Conservation (phyloP, 2,329 filamentous ascomycete species). For the Penicillium janthinellum region DNA sequence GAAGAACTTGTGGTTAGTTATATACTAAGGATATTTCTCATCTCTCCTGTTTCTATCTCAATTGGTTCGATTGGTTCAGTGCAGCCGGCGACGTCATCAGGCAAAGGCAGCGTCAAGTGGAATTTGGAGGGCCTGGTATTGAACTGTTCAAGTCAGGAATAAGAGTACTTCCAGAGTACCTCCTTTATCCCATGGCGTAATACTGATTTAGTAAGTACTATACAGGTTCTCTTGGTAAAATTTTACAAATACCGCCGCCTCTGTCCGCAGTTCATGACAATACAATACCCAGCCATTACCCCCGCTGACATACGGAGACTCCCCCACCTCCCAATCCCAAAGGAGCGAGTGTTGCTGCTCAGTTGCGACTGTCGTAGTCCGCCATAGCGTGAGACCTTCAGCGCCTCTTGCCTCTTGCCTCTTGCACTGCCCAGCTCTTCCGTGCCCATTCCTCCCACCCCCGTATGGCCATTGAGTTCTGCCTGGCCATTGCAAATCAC, state of each 20-base stretch:
- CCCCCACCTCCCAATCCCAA: slow-evolving; percentile 11
- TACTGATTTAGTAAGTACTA: background rate
- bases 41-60: background rate
- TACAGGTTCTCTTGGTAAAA: background rate
- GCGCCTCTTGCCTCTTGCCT: background rate
- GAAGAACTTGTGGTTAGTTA: no score
- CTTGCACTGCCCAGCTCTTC: slow-evolving; percentile 4
- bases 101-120: slow-evolving; percentile 1
- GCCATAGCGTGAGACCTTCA: background rate
- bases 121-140: background rate
- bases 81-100: background rate
- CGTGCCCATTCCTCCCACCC: background rate
- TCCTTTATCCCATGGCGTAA: rapidly evolving
- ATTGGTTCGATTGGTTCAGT: background rate
- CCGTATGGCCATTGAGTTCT: background rate
- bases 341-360: background rate
- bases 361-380: background rate
- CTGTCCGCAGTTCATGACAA: background rate
- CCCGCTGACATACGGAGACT: background rate
- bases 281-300: background rate
- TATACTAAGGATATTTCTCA: background rate
- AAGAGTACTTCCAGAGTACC: background rate
- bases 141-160: no score
- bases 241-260: background rate
- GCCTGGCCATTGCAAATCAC: background rate